A percentile compares a stretch with the other conserved stretches of the same genome.
These are phyloP conservation scores for Coprinopsis strossmayeri DNA, from an alignment of 768 basidiomycete genomes.

Conservation along the genomic window DNA sequence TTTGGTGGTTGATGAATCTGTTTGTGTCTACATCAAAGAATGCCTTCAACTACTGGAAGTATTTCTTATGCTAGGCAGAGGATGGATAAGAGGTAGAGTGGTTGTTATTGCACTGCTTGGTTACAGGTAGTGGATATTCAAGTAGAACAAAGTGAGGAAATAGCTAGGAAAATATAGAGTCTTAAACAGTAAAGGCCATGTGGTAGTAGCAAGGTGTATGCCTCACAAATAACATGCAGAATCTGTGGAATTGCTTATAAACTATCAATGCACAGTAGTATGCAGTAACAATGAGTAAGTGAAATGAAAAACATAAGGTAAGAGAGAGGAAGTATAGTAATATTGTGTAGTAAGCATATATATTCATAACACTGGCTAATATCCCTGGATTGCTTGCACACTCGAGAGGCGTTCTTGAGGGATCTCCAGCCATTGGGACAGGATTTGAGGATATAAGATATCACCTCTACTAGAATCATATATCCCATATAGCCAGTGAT, in stretches of 20 bases:
- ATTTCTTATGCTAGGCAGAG: too few relatives aligned
- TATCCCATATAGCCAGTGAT: too few relatives aligned
- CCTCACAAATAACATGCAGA: background rate
- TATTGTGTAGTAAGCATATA: background rate
- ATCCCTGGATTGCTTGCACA: too few relatives aligned
- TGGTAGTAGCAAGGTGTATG: background rate
- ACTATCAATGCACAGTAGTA: background rate
- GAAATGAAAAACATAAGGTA: background rate
- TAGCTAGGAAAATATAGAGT: background rate
- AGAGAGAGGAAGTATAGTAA: background rate
- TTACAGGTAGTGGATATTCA: too few relatives aligned
- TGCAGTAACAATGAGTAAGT: background rate
- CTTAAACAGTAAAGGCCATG: background rate
- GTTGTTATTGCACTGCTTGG: too few relatives aligned
- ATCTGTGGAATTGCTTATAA: background rate
- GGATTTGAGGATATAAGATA: too few relatives aligned
- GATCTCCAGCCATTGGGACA: too few relatives aligned
- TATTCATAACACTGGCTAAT: background rate
- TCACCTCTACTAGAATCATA: too few relatives aligned
- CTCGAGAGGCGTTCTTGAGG: too few relatives aligned
- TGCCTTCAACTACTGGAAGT: too few relatives aligned
- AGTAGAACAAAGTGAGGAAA: background rate
- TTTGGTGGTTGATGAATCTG: background rate
- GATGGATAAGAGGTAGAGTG: too few relatives aligned
- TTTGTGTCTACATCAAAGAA: background rate